phyloP scores from a whole-genome alignment of 1,284 basidiomycete species.

The Ceratorhiza oryzae-sativae region DNA sequence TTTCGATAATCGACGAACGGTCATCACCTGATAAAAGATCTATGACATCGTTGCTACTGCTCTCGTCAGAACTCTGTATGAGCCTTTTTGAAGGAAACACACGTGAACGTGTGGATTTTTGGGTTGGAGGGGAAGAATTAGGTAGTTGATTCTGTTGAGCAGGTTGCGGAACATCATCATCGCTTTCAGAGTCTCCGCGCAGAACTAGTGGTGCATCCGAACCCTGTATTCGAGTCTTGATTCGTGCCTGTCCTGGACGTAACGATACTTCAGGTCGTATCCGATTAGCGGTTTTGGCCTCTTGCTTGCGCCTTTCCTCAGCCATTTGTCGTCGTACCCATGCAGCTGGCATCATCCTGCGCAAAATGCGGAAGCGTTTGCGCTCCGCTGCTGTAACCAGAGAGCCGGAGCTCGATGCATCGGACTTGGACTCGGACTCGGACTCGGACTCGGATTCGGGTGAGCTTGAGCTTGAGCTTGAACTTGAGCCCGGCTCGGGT shows the following conservation, averaged over 20 bases:
- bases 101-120: not conserved
- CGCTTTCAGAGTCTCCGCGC: constrained; percentile 32
- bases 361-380: constrained; percentile 25
- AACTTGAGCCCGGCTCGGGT: not conserved
- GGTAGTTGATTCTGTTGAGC: not conserved
- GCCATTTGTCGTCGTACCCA: constrained; percentile 29
- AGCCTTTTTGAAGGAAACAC: not conserved
- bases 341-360: constrained; percentile 35
- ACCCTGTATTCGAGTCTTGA: not conserved
- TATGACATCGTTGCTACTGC: constrained; percentile 24
- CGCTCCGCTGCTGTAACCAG: constrained; percentile 16
- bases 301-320: constrained; percentile 9
- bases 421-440: not conserved
- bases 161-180: not conserved
- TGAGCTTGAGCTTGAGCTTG: not conserved
- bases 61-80: constrained; percentile 6
- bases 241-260: constrained; percentile 8
- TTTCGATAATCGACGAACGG: not conserved
- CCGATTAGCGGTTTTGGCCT: not conserved
- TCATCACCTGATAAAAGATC: constrained; percentile 26
- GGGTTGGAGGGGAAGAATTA: not conserved
- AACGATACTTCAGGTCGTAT: not conserved
- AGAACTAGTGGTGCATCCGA: constrained; percentile 9
- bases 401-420: constrained; percentile 12
- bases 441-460: not conserved